Percentiles rank a stretch among this genome's conserved stretches.
These are phyloP conservation scores for Penicillium decumbens DNA, from an alignment of 2,329 filamentous ascomycete genomes.

Conservation along the genomic window DNA sequence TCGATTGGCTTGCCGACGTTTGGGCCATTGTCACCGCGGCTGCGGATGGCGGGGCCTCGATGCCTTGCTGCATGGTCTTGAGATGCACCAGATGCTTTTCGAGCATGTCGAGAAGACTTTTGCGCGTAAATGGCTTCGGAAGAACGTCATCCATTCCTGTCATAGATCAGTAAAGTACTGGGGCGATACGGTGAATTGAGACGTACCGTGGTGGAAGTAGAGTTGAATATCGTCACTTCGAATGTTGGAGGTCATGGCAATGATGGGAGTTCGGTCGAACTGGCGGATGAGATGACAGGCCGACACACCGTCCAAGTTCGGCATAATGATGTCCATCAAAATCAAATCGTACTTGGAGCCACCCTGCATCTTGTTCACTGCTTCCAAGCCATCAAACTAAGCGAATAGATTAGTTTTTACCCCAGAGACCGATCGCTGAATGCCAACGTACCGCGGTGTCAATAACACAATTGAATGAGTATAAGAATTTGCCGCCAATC, in stretches of 20 bases:
- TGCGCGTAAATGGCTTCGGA: slow-evolving; percentile 92
- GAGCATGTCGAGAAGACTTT: slow-evolving; percentile 76
- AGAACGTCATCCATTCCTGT: slow-evolving; percentile 95
- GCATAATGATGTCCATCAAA: slow-evolving; percentile 96
- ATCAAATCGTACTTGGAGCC: slow-evolving; percentile 65
- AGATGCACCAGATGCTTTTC: slow-evolving; percentile 84
- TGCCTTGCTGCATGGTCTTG: slow-evolving; percentile 61
- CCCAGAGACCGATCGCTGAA: not conserved
- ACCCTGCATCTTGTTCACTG: slow-evolving; percentile 75
- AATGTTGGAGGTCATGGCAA: slow-evolving; percentile 99
- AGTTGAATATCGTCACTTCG: slow-evolving; percentile 92
- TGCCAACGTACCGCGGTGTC: slow-evolving; percentile 56
- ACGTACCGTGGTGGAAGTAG: slow-evolving; percentile 91
- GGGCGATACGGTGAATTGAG: not conserved
- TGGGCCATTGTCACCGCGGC: slow-evolving; percentile 46
- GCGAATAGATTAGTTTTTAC: slow-evolving; percentile 5
- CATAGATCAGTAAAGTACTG: slow-evolving; percentile 21
- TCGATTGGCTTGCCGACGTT: slow-evolving; percentile 50
- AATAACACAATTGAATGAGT: slow-evolving; percentile 60
- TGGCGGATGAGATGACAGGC: slow-evolving; percentile 90
- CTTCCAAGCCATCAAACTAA: slow-evolving; percentile 80
- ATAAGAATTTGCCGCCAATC: slow-evolving; percentile 63
- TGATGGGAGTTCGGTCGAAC: slow-evolving; percentile 77
- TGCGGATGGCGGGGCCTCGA: slow-evolving; percentile 44
- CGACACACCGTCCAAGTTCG: slow-evolving; percentile 87